phyloP scores from a whole-genome alignment of 306 rosid species.

The Citrullus mucosospermus region DNA sequence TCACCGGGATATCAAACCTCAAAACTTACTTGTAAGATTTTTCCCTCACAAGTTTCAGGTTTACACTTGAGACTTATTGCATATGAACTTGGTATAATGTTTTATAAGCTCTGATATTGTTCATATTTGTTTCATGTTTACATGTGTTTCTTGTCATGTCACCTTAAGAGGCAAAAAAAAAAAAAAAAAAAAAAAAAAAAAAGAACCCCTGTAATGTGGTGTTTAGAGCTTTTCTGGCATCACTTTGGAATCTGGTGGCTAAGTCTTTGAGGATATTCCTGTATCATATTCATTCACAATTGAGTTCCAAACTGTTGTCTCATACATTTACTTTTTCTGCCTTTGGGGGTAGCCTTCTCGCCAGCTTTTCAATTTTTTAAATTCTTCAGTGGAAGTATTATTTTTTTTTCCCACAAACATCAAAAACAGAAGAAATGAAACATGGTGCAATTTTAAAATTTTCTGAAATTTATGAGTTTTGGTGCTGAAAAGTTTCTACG shows the following conservation, averaged over 20 bases:
- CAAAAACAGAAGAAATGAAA: neutral
- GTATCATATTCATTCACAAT: neutral
- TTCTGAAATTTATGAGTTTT: neutral
- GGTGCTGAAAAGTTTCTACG: neutral
- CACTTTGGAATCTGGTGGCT: neutral
- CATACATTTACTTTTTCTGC: neutral
- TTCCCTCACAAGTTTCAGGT: neutral
- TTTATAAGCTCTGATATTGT: neutral
- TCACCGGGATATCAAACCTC: constrained; percentile 99
- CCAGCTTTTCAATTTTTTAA: neutral
- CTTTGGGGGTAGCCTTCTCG: neutral
- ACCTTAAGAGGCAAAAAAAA: neutral
- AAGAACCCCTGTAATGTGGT: neutral
- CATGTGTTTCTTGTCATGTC: neutral
- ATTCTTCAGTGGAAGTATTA: neutral
- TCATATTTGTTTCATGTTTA: neutral
- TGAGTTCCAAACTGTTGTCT: neutral
- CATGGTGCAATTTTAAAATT: neutral
- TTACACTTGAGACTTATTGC: neutral
- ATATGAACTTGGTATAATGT: neutral
- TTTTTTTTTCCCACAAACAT: neutral
- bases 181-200: no score
- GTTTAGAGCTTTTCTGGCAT: neutral
- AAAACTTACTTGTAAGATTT: constrained; percentile 77
- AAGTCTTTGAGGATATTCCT: neutral